phyloP scores from a whole-genome alignment of 768 basidiomycete species.

The Dacryopinax spathularia region DNA sequence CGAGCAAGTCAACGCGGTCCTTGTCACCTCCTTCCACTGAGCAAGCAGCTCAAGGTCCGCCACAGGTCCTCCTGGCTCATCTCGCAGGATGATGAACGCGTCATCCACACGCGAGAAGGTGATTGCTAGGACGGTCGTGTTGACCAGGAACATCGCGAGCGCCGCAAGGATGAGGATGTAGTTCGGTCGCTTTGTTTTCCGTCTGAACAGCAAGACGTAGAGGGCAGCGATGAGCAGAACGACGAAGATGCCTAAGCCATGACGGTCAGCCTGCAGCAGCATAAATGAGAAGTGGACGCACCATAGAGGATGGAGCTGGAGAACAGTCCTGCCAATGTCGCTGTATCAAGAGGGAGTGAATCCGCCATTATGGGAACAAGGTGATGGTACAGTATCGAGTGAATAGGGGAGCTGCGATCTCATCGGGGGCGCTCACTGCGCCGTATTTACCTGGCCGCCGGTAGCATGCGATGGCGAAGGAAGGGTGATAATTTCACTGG shows the following conservation, averaged over 20 bases:
- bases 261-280: neutral
- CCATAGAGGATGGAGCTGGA: constrained; percentile 23
- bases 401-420: neutral
- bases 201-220: constrained; percentile 21
- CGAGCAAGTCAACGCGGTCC: neutral
- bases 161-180: constrained; percentile 24
- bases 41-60: neutral
- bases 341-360: neutral
- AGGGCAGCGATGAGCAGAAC: constrained; percentile 23
- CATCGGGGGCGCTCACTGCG: neutral
- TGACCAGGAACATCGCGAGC: constrained; percentile 23
- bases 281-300: too few relatives aligned
- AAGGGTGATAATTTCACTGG: neutral
- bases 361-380: neutral
- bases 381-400: neutral
- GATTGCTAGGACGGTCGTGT: constrained; percentile 25
- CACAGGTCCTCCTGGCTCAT: constrained; percentile 1
- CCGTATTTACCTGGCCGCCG: too few relatives aligned
- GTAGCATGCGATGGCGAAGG: neutral
- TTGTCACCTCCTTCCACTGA: neutral
- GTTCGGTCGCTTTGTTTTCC: constrained; percentile 18
- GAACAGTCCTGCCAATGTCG: constrained; percentile 17
- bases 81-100: constrained; percentile 23
- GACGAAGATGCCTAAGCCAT: constrained; percentile 19
- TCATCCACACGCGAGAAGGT: constrained; percentile 26